Conservation (phyloP, 305 asterid genomes). For the Fraxinus latifolia region DNA sequence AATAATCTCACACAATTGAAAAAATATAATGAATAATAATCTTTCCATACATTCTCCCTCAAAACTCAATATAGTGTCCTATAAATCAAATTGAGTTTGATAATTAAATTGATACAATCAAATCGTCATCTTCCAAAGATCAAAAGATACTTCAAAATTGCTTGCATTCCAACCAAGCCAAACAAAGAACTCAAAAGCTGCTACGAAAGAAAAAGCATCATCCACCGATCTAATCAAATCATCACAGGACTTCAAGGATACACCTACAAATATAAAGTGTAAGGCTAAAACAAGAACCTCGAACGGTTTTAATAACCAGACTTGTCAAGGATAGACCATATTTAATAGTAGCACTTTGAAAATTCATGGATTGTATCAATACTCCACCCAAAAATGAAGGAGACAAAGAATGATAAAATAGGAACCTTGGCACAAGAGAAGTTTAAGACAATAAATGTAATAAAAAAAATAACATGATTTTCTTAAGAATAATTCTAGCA, state of each 20-base stretch:
- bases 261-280: background rate
- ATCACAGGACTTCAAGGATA: background rate
- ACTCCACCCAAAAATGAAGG: background rate
- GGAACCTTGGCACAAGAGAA: background rate
- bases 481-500: background rate
- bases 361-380: too few species aligned
- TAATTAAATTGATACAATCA: background rate
- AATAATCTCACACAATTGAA: background rate
- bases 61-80: background rate
- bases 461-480: background rate
- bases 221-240: background rate
- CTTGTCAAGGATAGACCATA: background rate
- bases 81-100: background rate
- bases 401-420: background rate
- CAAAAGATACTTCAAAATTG: background rate
- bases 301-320: background rate
- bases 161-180: background rate
- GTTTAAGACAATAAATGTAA: background rate
- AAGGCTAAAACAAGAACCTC: background rate
- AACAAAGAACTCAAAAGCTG: background rate
- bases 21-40: background rate
- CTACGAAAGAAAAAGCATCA: too few species aligned
- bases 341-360: background rate
- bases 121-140: background rate
- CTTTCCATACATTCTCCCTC: too few species aligned